These are phyloP conservation scores for Cryptococcus sp. DNA, from an alignment of 1,284 basidiomycete genomes.

Conservation along the genomic window DNA sequence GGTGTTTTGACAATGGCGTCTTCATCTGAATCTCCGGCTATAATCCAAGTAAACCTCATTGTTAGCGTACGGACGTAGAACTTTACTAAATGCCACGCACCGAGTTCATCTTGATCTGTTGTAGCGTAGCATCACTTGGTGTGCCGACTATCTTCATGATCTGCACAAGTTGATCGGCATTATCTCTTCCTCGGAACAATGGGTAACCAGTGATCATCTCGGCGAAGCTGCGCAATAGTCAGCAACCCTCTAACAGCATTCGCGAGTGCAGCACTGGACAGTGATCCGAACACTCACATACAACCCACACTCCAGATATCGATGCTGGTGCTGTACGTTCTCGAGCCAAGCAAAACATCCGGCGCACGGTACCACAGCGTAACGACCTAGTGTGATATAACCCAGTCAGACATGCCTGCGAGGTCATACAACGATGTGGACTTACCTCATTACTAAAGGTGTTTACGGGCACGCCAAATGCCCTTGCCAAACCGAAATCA, in stretches of 20 bases:
- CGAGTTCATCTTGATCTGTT: conserved; percentile 88
- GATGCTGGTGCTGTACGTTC: conserved; percentile 94
- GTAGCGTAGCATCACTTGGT: conserved; percentile 83
- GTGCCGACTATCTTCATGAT: conserved; percentile 98
- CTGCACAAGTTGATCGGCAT: conserved; percentile 94
- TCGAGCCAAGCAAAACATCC: conserved; percentile 90
- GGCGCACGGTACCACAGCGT: conserved; percentile 98
- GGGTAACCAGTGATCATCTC: conserved; percentile 90
- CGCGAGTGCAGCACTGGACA: conserved; percentile 4
- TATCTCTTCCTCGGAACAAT: conserved; percentile 95
- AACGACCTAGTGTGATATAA: conserved; percentile 69
- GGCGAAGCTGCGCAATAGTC: conserved; percentile 35
- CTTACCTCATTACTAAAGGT: conserved; percentile 96
- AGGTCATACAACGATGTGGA: background rate
- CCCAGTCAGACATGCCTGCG: background rate
- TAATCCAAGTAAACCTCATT: conserved; percentile 8
- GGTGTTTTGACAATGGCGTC: conserved; percentile 68
- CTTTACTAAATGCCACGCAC: conserved; percentile 54
- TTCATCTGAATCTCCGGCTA: conserved; percentile 84
- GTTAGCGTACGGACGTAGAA: background rate
- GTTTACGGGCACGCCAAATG: conserved; percentile 95
- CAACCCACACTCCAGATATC: conserved; percentile 97
- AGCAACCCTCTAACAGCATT: too few species aligned
- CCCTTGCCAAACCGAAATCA: conserved; percentile 94
- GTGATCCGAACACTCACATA: conserved; percentile 43